Percentiles rank a stretch among this genome's conserved stretches.
Conservation (phyloP, 1,284 basidiomycete genomes). For the Golubevia pallescens region DNA sequence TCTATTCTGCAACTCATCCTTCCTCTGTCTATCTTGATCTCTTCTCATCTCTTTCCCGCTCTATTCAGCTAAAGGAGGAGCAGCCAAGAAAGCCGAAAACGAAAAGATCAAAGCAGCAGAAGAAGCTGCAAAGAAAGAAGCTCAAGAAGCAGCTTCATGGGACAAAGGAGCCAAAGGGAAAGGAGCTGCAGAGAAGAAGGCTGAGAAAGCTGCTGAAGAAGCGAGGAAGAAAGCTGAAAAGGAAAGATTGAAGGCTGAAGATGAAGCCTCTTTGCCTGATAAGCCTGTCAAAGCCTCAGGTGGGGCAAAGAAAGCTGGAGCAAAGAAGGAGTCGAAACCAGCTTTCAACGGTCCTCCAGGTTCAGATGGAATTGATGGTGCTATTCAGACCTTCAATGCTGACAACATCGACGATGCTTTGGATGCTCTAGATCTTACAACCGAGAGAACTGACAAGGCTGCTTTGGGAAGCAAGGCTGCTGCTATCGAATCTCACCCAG, state of each 20-base stretch:
- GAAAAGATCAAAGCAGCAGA: conserved; percentile 47
- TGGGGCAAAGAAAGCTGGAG: conserved; percentile 23
- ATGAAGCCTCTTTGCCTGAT: conserved; percentile 43
- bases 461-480: conserved; percentile 52
- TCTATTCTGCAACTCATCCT: no score
- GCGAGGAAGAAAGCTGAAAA: conserved; percentile 58
- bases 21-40: no score
- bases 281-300: conserved; percentile 18
- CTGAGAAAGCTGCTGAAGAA: conserved; percentile 59
- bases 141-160: conserved; percentile 53
- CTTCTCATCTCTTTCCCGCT: no score
- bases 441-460: conserved; percentile 51
- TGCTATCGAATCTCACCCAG: conserved; percentile 59
- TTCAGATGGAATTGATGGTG: conserved; percentile 28
- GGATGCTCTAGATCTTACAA: conserved; percentile 56
- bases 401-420: conserved; percentile 55
- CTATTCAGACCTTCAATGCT: conserved; percentile 16
- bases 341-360: conserved; percentile 14
- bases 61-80: no score
- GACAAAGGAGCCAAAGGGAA: conserved; percentile 51
- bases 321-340: conserved; percentile 16
- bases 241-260: conserved; percentile 44
- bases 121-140: conserved; percentile 35
- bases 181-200: conserved; percentile 45
- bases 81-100: conserved; percentile 53